phyloP scores from a whole-genome alignment of 140 eudicot species.

The Flaveria floridana region DNA sequence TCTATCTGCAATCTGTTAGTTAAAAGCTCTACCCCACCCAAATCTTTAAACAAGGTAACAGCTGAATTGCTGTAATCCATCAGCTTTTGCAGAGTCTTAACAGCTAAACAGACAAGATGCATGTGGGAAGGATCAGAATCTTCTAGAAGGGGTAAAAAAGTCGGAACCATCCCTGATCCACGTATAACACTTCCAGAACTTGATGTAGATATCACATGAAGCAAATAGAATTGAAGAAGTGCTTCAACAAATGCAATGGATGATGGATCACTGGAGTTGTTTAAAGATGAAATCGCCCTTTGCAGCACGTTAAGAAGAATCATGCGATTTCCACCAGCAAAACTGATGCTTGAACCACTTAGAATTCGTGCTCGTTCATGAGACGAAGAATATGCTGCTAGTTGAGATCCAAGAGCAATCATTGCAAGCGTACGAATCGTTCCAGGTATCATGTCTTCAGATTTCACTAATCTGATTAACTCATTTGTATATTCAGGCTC shows the following conservation, averaged over 20 bases:
- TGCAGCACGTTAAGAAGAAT: conserved; percentile 86
- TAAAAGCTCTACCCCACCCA: conserved; percentile 92
- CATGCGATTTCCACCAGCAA: conserved; percentile 92
- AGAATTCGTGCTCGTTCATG: conserved; percentile 88
- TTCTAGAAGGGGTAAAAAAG: conserved; percentile 88
- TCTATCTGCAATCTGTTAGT: conserved; percentile 79
- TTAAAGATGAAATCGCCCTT: conserved; percentile 81
- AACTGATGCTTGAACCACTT: conserved; percentile 88
- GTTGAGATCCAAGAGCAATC: conserved; percentile 92
- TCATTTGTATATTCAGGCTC: conserved; percentile 98
- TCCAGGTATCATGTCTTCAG: conserved; percentile 80
- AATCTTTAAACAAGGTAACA: conserved; percentile 87
- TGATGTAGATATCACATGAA: conserved; percentile 95
- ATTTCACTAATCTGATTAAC: conserved; percentile 82
- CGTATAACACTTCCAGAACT: conserved; percentile 82
- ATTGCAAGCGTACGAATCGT: conserved; percentile 80
- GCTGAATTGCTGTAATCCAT: conserved; percentile 99
- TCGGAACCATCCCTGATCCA: conserved; percentile 98
- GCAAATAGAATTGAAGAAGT: conserved; percentile 85
- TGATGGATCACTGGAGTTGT: conserved; percentile 68
- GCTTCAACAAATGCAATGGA: conserved; percentile 92
- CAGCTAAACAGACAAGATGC: conserved; percentile 94
- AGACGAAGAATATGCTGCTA: conserved; percentile 94
- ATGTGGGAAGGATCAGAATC: conserved; percentile 73
- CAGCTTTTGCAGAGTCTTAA: conserved; percentile 88